Conservation (phyloP, 2,329 filamentous ascomycete species). For the Colletotrichum sp. region DNA sequence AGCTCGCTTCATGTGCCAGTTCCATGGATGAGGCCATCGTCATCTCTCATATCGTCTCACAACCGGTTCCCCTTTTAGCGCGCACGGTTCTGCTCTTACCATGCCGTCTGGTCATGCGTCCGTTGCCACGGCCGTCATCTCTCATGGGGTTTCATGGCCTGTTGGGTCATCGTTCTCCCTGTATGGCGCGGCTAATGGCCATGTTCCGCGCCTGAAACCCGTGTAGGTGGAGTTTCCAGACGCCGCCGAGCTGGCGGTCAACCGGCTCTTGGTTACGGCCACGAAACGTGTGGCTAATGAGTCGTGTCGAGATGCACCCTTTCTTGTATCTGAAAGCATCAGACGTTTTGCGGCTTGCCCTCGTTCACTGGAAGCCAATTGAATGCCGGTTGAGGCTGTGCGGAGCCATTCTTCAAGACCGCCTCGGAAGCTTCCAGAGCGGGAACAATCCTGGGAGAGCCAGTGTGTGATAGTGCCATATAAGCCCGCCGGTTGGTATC, state of each 20-base stretch:
- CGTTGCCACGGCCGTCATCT: neutral
- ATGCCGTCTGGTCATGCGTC: neutral
- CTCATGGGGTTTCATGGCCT: neutral
- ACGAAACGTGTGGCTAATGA: neutral
- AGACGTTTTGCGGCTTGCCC: neutral
- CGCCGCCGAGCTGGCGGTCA: neutral
- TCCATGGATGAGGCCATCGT: neutral
- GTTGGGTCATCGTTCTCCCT: neutral
- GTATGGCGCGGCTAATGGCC: neutral
- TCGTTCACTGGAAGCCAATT: neutral
- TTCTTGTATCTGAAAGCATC: neutral
- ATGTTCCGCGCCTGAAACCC: neutral
- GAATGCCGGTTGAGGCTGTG: neutral
- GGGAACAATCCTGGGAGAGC: neutral
- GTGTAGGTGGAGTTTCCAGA: neutral
- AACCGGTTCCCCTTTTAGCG: neutral
- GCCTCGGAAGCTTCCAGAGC: neutral
- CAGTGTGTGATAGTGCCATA: neutral
- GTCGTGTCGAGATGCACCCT: neutral
- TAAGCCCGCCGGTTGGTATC: neutral
- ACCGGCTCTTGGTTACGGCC: neutral
- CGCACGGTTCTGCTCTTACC: neutral
- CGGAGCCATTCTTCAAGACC: neutral
- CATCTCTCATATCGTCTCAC: neutral
- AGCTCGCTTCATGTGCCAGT: neutral